A percentile compares a stretch with the other conserved stretches of the same genome.
These are phyloP conservation scores for Plectosphaerella plurivora DNA, from an alignment of 2,329 filamentous ascomycete species.

Conservation along the genomic window DNA sequence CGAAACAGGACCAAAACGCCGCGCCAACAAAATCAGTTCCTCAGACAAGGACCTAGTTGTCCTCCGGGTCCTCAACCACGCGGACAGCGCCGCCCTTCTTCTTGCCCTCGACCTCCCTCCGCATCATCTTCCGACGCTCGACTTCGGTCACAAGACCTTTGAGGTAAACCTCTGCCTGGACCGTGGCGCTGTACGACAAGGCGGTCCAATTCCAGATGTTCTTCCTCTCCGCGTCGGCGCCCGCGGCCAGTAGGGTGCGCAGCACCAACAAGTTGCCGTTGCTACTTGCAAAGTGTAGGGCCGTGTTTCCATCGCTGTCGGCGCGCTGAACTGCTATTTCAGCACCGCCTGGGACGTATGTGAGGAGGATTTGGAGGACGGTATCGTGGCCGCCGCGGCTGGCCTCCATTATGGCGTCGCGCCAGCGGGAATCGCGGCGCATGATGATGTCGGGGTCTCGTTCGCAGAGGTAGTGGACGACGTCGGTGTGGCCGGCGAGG, in stretches of 20 bases:
- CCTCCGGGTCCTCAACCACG: constrained; percentile 35
- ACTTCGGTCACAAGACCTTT: constrained; percentile 70
- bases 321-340: constrained; percentile 48
- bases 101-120: constrained; percentile 30
- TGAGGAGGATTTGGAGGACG: constrained; percentile 59
- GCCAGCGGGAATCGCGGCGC: constrained; percentile 61
- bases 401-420: constrained; percentile 69
- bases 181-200: constrained; percentile 75
- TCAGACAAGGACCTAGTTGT: constrained; percentile 5
- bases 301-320: constrained; percentile 77
- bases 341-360: constrained; percentile 52
- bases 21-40: no score
- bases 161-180: constrained; percentile 81
- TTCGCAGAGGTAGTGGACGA: constrained; percentile 67
- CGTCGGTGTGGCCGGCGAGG: constrained; percentile 62
- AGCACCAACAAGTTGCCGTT: constrained; percentile 76
- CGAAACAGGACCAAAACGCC: no score
- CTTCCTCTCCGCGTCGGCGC: constrained; percentile 66
- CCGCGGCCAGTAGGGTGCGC: constrained; percentile 71
- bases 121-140: constrained; percentile 51
- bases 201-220: constrained; percentile 82
- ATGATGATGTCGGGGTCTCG: constrained; percentile 58
- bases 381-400: constrained; percentile 58
- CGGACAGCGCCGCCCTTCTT: constrained; percentile 39
- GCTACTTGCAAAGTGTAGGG: constrained; percentile 79